These are phyloP conservation scores for Eimeria sp. DNA, from an alignment of 169 alveolate genomes.

Conservation along the genomic window DNA sequence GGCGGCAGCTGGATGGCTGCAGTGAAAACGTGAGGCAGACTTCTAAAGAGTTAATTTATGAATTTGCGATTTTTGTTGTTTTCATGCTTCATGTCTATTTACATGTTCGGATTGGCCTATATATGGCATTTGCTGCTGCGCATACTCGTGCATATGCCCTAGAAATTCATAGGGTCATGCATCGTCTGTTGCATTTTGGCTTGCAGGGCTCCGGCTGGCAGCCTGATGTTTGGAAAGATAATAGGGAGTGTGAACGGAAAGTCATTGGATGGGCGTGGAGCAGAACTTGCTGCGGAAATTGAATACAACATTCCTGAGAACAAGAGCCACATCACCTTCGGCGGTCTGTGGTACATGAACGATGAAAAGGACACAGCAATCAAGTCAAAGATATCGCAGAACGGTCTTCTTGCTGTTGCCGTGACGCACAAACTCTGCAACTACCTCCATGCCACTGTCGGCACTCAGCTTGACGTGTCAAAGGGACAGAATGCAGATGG, in stretches of 20 bases:
- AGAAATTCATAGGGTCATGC: background rate
- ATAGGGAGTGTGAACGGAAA: constrained; percentile 70
- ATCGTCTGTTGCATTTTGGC: background rate
- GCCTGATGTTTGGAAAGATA: constrained; percentile 55
- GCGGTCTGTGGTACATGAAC: constrained; percentile 82
- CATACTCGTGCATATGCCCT: too few relatives aligned
- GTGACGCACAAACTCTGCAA: constrained; percentile 76
- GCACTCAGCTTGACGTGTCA: constrained; percentile 77
- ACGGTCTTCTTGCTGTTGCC: constrained; percentile 73
- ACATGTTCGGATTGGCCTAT: background rate
- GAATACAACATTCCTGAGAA: constrained; percentile 73
- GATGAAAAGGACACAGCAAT: constrained; percentile 65
- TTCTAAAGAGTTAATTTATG: too few relatives aligned
- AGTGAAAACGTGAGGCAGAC: constrained; percentile 58
- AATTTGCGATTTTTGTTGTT: background rate
- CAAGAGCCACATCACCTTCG: constrained; percentile 62
- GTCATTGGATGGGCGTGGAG: constrained; percentile 62
- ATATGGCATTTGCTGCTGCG: background rate
- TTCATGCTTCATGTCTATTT: background rate
- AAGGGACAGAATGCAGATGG: constrained; percentile 62
- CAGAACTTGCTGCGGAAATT: constrained; percentile 78
- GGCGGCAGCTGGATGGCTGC: constrained; percentile 65
- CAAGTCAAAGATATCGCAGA: constrained; percentile 76
- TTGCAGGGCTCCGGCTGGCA: constrained; percentile 78
- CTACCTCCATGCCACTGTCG: constrained; percentile 76